Base-by-base conservation (phyloP, 257 asterid species). In the Gardenia jasminoides region DNA sequence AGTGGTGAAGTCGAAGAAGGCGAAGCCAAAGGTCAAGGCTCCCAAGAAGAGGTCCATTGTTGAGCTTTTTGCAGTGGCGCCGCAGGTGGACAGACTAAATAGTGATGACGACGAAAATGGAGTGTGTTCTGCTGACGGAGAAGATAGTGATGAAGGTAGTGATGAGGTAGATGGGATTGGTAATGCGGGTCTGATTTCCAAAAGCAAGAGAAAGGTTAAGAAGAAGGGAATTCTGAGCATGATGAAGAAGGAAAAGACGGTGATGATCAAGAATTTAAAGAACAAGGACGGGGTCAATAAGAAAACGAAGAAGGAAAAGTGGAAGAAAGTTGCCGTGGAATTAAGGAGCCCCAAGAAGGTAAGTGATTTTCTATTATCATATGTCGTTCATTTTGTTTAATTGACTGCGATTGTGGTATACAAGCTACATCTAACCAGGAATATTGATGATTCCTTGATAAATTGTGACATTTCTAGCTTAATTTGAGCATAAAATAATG, bases 11-110 rank as follows among this genome's bases (percentile, higher is more conserved):
- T 30, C 15, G 22, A 76, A 76, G 72, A 17, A 16, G 77, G 6
- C 77, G 58, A 85, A 76, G 66, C 22, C 62, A 8, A 80, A 74
- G 59, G 67, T 28, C 13, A 80, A 80, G 84, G 84, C 87, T 73
- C 92, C 91, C 3, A 92, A 92, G 83, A 88, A 90, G 83, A 88
- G 97, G 89, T 92, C 96, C 1, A 89, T 92, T 44, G 87, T 85
- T 73, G 97, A 92, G 80, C 85, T 92, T 10, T 91, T 92, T 6
- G 89, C 96, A 6, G 94, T 84, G 68, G 91, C 93, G 65, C 93
- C 94, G 3, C 92, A 82, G 68, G 88, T 90, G 46, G 87, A 85
- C 67, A 84, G 87, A 43, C 84, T 76, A 17, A 74, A 43, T 16
- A 75, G 74, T 30, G 80, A 70, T 15, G 88, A 80, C 26, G 82